Evolutionary conservation across 805 yeast species (phyloP), one percentile per base, ranked within the genome.

Genomic region (Kodamaea hsintzibuensis): DNA sequence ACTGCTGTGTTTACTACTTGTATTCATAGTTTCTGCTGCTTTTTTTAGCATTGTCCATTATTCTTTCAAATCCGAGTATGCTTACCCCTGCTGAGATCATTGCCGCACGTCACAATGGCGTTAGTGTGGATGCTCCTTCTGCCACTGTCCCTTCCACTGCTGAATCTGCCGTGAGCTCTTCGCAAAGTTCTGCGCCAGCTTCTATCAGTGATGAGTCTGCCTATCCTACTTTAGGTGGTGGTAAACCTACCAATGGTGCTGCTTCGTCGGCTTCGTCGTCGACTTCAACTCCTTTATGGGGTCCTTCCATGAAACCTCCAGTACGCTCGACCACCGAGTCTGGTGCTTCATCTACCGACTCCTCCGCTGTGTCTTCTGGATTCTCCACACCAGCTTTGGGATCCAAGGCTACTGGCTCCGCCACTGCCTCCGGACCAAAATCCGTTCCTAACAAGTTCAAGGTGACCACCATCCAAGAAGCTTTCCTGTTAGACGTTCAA

Each of bases 401-500:
- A 47, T 39, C 66, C 33, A 39, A 55, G 42, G 55, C 62, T 14
- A 53, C 53, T 37, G 44, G 44, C 25, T 43, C 56, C 37, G 22
- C 57, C 33, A 62, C 68, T 52, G 51, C 57, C 25, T 8, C 13
- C 10, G 35, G 13, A 5, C 13, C 35, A 2, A 51, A 49, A 27
- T 46, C 60, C 9, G 53, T 49, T n/a, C 58, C 50, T 17, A 52
- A 30, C 55, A 54, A 33, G 55, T 58, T 73, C 60, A 74, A 74
- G 59, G 79, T 90, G 9, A 76, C 83, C 18, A 80, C 81, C 51
- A 77, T 89, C 54, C 93, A 91, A 67, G 91, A 89, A 62, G 88
- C 91, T 7, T 89, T 92, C 66, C 81, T 89, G 49, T 80, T 92
- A 63, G 86, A 82, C 62, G 80, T 82, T 53, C 85, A 83, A 51